Base-by-base conservation (phyloP, 176 grass and related monocot species). In the Aegilops speltoides region DNA sequence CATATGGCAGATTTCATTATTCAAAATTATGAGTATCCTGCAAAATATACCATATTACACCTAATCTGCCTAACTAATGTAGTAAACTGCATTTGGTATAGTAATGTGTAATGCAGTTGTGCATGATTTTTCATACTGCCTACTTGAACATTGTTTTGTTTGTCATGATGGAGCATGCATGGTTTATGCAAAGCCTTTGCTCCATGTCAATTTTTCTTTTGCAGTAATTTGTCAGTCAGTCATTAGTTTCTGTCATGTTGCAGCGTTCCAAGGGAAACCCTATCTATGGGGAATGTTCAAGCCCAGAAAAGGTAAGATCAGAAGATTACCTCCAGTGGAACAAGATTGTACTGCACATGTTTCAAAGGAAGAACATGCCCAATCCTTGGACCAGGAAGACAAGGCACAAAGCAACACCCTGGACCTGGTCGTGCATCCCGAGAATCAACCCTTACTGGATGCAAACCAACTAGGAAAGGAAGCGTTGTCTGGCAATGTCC, bases 281-380 rank as follows among this genome's bases (percentile, higher is more conserved):
- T 94, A 84, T 82, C 66, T 91, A 29, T 91, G 87, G 86, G 92
- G 89, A 56, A 80, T 84, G 38, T 94, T 89, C 77, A 89, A 36
- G 68, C 38, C 38, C 26, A 82, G 69, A 64, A 61, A 81, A 74
- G 37, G n/a, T 70, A 73, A 20, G 8, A 37, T 63, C 23, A 28
- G 38, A 82, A 13, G 64, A 83, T 29, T 8, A 76, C 8, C 22
- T 24, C 61, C 12, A 54, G 78, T 12, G 72, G 17, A 76, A 85
- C 41, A 80, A 33, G 34, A 76, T 48, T 60, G 69, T 77, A 4
- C 22, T 24, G 41, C 36, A 37, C 2, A n/a, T 20, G 10, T 46
- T 24, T 26, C 7, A 9, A 45, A 80, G 59, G 71, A 82, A 68
- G 63, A 41, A 54, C 43, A 81, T 23, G 70, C 77, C 64, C 68